Base-by-base conservation (phyloP, 2,329 filamentous ascomycete species). In the Aureobasidium sp. region DNA sequence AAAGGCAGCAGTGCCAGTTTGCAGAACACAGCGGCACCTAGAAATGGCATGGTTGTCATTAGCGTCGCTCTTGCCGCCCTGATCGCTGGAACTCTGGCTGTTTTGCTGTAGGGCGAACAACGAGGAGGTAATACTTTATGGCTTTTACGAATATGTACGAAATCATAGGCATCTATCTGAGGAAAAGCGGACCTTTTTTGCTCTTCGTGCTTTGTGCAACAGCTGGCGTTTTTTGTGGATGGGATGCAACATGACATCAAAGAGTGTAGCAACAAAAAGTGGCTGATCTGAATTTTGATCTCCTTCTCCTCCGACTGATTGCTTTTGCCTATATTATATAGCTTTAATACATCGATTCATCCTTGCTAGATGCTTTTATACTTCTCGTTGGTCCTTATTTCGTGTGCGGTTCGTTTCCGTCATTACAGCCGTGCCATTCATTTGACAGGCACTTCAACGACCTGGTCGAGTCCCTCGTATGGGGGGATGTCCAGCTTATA, bases 401-500 rank as follows among this genome's bases (percentile, higher is more conserved):
- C 50, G 47, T 34, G 1, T 51, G 47, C 27, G 24, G 5, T 52
- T 52, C 27, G n/a, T 52, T 15, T 34, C 32, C 6, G 29, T 41
- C 36, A 13, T 55, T 43, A 55, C 51, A 55, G 32, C 26, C 51
- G 51, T 41, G 51, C 24, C 12, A 55, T 29, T 55, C 51, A 55
- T 39, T 39, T 55, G 15, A 24, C 51, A n/a, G 75, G 76, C 46
- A 95, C 81, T 75, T 99, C 94, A 60, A 92, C 87, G 67, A 97
- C 81, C 76, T 97, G 94, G 74, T 97, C 92, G 67, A 94, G 77
- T 0, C 92, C 94, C 68, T 88, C 80, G 75, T 97, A 99, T 66
- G 83, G 77, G 5, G 93, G 93, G 59, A 96, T 73, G 68, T 94
- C 88, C 65, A 99, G 82, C 51, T 85, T 84, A 77, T 96, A 99